phyloP scores from a whole-genome alignment of 1,139 yeast genomes.

The Candida gigantensis region DNA sequence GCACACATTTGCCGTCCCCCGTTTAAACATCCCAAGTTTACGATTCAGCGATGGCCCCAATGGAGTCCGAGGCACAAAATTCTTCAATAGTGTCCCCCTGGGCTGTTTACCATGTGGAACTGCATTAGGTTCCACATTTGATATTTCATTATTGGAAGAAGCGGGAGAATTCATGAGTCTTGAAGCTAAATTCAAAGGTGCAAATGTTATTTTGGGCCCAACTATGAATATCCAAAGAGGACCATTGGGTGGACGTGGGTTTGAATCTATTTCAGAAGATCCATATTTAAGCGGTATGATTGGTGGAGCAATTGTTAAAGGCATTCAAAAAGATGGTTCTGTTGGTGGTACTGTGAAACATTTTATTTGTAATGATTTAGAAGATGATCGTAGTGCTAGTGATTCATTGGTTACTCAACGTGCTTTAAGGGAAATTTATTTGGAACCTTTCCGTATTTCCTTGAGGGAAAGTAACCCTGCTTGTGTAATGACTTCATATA shows the following conservation, averaged over 20 bases:
- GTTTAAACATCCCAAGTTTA: slow-evolving; percentile 38
- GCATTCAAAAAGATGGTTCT: slow-evolving; percentile 29
- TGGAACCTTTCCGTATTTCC: slow-evolving; percentile 63
- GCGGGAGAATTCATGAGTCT: slow-evolving; percentile 36
- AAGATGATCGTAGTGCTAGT: slow-evolving; percentile 52
- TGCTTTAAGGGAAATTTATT: slow-evolving; percentile 61
- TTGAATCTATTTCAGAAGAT: slow-evolving; percentile 37
- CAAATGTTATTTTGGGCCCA: slow-evolving; percentile 36
- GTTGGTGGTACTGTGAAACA: slow-evolving; percentile 62
- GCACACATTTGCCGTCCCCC: slow-evolving; percentile 52
- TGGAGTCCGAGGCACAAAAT: slow-evolving; percentile 36
- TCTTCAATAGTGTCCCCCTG: slow-evolving; percentile 32
- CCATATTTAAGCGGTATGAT: slow-evolving; percentile 34
- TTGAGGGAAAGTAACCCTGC: slow-evolving; percentile 40
- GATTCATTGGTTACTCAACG: slow-evolving; percentile 53
- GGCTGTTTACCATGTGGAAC: slow-evolving; percentile 42
- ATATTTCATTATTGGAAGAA: slow-evolving; percentile 24
- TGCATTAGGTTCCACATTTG: slow-evolving; percentile 47
- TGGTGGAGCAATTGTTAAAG: slow-evolving; percentile 29
- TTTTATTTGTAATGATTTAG: slow-evolving; percentile 61
- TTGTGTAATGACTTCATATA: slow-evolving; percentile 58
- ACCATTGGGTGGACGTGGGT: slow-evolving; percentile 40
- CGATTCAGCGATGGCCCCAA: slow-evolving; percentile 39
- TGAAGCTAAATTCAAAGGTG: slow-evolving; percentile 35
- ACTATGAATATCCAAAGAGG: slow-evolving; percentile 36